Conservation (phyloP, 306 rosid species). For the Corylus avellana region DNA sequence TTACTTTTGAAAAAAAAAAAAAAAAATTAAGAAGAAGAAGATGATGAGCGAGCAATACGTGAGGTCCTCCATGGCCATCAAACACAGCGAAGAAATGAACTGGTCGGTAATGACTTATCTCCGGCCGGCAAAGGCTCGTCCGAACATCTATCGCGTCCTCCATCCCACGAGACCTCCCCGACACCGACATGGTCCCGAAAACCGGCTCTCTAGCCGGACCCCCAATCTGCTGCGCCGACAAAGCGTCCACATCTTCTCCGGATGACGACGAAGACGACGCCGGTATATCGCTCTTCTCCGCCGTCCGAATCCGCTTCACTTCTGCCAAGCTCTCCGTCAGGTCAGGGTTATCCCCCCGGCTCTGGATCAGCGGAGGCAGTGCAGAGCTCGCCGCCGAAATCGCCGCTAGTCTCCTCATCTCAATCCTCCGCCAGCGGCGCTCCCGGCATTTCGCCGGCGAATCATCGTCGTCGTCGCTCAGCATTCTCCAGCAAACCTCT, state of each 20-base stretch:
- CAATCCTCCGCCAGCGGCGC: slow-evolving; percentile 39
- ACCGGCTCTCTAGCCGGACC: slow-evolving; percentile 20
- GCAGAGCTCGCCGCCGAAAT: slow-evolving; percentile 1
- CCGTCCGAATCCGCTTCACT: not conserved
- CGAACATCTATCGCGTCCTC: slow-evolving; percentile 31
- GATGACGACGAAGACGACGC: not conserved
- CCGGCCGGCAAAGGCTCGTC: slow-evolving; percentile 18
- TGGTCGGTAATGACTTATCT: slow-evolving; percentile 12
- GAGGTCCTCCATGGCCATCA: slow-evolving; percentile 54
- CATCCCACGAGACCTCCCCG: slow-evolving; percentile 41
- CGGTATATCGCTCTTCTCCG: not conserved
- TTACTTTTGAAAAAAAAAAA: not conserved
- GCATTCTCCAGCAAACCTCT: slow-evolving; percentile 26
- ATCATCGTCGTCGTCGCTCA: slow-evolving; percentile 23
- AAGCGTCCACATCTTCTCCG: slow-evolving; percentile 15
- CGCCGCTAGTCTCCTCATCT: slow-evolving; percentile 32
- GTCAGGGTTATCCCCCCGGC: not conserved
- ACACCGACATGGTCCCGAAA: slow-evolving; percentile 36
- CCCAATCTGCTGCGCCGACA: too few relatives aligned
- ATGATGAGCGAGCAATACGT: slow-evolving; percentile 24
- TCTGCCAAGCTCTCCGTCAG: not conserved
- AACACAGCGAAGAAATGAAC: slow-evolving; percentile 44
- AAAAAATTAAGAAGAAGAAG: not conserved
- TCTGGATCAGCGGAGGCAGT: not conserved
- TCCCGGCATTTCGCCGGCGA: slow-evolving; percentile 36